phyloP scores from a whole-genome alignment of 768 basidiomycete genomes.

The Phlegmacium glaucopus region DNA sequence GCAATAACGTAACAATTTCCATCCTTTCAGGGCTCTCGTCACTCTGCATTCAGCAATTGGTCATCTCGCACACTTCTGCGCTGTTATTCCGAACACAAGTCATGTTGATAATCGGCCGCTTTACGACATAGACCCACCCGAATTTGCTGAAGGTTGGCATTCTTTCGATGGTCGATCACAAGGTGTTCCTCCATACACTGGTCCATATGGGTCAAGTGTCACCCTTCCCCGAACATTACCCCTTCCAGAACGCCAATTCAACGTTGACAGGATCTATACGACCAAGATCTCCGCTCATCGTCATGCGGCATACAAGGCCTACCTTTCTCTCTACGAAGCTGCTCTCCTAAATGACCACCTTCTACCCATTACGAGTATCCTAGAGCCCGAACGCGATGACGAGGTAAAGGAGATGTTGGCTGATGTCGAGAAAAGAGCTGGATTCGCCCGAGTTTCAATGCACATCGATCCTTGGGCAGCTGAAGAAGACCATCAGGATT shows the following conservation, averaged over 20 bases:
- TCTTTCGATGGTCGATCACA: slow-evolving; percentile 26
- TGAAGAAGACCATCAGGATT: slow-evolving; percentile 11
- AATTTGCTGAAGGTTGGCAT: slow-evolving; percentile 62
- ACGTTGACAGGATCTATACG: slow-evolving; percentile 42
- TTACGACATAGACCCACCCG: slow-evolving; percentile 66
- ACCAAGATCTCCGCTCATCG: slow-evolving; percentile 64
- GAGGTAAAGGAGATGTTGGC: slow-evolving; percentile 60
- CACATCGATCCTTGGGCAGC: slow-evolving; percentile 67
- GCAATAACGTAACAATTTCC: background rate
- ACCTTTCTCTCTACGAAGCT: slow-evolving; percentile 52
- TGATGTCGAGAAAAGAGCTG: slow-evolving; percentile 60
- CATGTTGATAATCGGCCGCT: slow-evolving; percentile 50
- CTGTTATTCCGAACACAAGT: slow-evolving; percentile 55
- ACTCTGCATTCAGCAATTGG: slow-evolving; percentile 66
- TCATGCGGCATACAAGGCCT: slow-evolving; percentile 70
- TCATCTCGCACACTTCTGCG: slow-evolving; percentile 73
- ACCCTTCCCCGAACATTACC: slow-evolving; percentile 59
- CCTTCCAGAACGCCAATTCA: slow-evolving; percentile 47
- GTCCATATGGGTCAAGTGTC: slow-evolving; percentile 65
- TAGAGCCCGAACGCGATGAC: slow-evolving; percentile 51
- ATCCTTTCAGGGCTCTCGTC: slow-evolving; percentile 55
- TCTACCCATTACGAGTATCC: slow-evolving; percentile 57
- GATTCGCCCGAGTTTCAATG: slow-evolving; percentile 50
- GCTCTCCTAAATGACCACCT: slow-evolving; percentile 67
- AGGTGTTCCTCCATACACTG: slow-evolving; percentile 31